A percentile compares a stretch with the other conserved stretches of the same genome.
Conservation (phyloP, 2,329 filamentous ascomycete genomes). For the Curvularia lunata region DNA sequence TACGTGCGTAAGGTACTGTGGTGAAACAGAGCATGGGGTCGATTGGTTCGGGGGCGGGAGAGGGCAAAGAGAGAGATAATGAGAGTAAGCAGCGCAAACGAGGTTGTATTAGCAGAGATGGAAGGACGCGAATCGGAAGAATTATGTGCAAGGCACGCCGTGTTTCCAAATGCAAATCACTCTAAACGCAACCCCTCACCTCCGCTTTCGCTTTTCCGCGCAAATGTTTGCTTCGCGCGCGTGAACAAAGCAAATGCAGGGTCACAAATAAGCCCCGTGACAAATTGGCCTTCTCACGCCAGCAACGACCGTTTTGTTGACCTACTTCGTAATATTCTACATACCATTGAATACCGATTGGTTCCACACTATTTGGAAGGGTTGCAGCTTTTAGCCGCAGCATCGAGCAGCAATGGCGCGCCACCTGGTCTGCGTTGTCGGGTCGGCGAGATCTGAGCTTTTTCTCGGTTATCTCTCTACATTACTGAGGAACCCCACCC, state of each 20-base stretch:
- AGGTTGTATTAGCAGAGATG: neutral
- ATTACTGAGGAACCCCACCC: neutral
- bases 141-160: neutral
- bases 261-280: neutral
- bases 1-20: neutral
- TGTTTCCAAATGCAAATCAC: neutral
- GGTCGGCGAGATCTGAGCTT: conserved; percentile 18
- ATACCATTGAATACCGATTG: conserved; percentile 25
- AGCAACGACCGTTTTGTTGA: conserved; percentile 1
- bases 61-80: neutral
- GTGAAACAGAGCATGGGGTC: neutral
- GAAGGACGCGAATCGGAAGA: neutral
- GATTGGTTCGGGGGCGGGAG: too few species aligned
- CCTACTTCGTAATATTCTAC: conserved; percentile 9
- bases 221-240: neutral
- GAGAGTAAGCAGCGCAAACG: neutral
- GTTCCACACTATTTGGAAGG: conserved; percentile 1
- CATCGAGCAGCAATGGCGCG: conserved; percentile 9
- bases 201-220: too few species aligned
- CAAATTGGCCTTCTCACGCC: neutral
- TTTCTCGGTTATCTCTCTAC: conserved; percentile 17
- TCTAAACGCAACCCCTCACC: neutral
- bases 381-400: conserved; percentile 15
- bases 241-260: neutral
- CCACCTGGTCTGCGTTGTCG: conserved; percentile 11